Evolutionary conservation across 2,329 filamentous ascomycete genomes (phyloP).

Genomic region (Pestalotiopsis sp.): DNA sequence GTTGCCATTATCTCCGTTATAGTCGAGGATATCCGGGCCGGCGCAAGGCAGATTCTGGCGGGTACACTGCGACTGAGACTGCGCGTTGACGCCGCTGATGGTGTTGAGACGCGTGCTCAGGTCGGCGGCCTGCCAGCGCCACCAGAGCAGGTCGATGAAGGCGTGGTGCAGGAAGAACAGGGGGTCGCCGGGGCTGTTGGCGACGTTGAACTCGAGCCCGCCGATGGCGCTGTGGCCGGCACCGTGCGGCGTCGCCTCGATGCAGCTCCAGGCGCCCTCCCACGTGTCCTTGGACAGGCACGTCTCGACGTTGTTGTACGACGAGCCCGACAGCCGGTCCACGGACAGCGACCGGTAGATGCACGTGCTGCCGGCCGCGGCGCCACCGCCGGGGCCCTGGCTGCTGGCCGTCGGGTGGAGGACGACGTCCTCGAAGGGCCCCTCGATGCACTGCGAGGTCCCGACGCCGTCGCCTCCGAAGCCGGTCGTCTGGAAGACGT

Average conservation of each 20-base stretch:
- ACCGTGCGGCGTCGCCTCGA: not conserved
- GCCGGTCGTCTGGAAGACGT: not conserved
- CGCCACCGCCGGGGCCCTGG: not conserved
- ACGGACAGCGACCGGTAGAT: not conserved
- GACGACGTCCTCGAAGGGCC: not conserved
- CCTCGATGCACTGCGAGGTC: not conserved
- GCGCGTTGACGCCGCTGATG: slow-evolving; percentile 21
- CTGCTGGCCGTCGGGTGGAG: not conserved
- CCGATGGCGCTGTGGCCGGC: not conserved
- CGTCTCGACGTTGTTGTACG: slow-evolving; percentile 5
- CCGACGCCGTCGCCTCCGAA: slow-evolving; percentile 7
- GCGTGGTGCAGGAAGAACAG: slow-evolving; percentile 37
- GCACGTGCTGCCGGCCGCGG: slow-evolving; percentile 3
- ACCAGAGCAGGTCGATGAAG: slow-evolving; percentile 28
- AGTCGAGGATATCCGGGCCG: slow-evolving; percentile 13
- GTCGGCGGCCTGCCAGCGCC: slow-evolving; percentile 28
- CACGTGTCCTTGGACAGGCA: slow-evolving; percentile 2
- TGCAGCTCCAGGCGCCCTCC: slow-evolving; percentile 6
- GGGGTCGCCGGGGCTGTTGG: slow-evolving; percentile 26
- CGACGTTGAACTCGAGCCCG: not conserved
- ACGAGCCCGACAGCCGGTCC: not conserved
- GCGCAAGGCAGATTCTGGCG: not conserved
- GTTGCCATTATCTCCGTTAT: slow-evolving; percentile 12
- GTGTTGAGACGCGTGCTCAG: slow-evolving; percentile 23
- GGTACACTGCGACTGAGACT: not conserved